phyloP scores from a whole-genome alignment of 257 asterid genomes.

The Euphrasia confusa region DNA sequence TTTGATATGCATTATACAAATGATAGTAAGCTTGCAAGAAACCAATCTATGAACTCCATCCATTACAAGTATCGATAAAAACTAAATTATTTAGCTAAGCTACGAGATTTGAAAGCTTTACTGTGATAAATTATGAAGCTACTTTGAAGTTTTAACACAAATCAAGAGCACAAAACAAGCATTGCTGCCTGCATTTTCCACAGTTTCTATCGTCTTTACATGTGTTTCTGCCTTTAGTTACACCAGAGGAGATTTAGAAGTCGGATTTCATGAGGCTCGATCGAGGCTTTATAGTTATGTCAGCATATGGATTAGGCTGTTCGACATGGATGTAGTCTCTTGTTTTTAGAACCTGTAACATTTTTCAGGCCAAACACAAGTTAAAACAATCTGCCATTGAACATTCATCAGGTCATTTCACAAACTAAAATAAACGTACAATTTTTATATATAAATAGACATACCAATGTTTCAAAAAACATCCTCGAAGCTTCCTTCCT shows the following conservation, averaged over 20 bases:
- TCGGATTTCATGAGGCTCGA: conserved; percentile 38
- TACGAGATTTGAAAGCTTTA: neutral
- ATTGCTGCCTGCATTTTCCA: neutral
- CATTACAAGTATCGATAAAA: neutral
- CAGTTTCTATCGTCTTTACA: neutral
- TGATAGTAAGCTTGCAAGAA: neutral
- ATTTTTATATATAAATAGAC: too few species aligned
- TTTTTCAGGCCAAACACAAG: neutral
- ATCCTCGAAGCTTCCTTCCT: conserved; percentile 96
- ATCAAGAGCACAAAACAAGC: neutral
- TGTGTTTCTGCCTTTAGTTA: neutral
- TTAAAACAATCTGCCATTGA: neutral
- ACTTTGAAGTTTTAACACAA: neutral
- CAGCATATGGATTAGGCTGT: conserved; percentile 39
- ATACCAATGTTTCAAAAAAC: conserved; percentile 94
- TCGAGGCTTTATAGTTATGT: conserved; percentile 35
- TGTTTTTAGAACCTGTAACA: conserved; percentile 52
- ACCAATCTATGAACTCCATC: neutral
- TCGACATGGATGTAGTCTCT: conserved; percentile 53
- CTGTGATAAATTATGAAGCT: neutral
- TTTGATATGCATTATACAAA: neutral
- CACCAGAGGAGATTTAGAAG: conserved; percentile 24
- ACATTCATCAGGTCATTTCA: neutral
- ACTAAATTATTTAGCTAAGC: neutral
- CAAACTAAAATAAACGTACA: too few species aligned